phyloP scores from a whole-genome alignment of 805 yeast species.

The Lipomyces sp. region DNA sequence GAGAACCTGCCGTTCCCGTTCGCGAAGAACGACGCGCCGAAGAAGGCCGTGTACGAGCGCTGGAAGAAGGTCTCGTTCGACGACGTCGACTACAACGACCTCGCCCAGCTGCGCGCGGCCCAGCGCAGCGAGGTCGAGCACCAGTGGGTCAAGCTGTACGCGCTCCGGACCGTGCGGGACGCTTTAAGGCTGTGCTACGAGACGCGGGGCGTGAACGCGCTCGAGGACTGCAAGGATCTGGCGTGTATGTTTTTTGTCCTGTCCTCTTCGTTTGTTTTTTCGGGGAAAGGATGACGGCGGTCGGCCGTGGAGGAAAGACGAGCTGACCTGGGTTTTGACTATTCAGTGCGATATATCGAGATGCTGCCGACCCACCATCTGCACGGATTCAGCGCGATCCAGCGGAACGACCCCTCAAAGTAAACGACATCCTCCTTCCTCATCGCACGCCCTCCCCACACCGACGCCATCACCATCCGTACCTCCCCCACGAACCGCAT shows the following conservation, averaged over 20 bases:
- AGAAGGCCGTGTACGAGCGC: constrained; percentile 6
- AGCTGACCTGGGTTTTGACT: too few species aligned
- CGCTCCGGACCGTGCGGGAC: constrained; percentile 60
- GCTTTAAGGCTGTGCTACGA: constrained; percentile 72
- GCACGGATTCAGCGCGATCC: constrained; percentile 78
- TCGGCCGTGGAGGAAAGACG: background rate
- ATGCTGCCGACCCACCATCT: constrained; percentile 67
- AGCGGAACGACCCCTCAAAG: constrained; percentile 81
- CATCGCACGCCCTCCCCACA: too few species aligned
- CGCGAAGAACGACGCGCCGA: background rate
- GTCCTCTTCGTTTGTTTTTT: background rate
- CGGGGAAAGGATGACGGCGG: background rate
- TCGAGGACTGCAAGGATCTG: constrained; percentile 75
- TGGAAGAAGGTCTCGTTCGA: constrained; percentile 62
- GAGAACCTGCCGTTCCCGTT: background rate
- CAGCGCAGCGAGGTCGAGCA: constrained; percentile 74
- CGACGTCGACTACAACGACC: constrained; percentile 71
- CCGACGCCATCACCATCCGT: too few species aligned
- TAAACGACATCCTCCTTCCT: too few species aligned
- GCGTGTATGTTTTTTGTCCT: constrained; percentile 54
- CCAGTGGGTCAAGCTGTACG: constrained; percentile 70
- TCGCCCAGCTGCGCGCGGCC: constrained; percentile 62
- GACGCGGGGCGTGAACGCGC: constrained; percentile 61
- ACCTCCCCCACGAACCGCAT: too few species aligned
- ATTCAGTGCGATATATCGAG: constrained; percentile 54